phyloP scores from a whole-genome alignment of 2,329 filamentous ascomycete species.

The Fusarium zealandicum region DNA sequence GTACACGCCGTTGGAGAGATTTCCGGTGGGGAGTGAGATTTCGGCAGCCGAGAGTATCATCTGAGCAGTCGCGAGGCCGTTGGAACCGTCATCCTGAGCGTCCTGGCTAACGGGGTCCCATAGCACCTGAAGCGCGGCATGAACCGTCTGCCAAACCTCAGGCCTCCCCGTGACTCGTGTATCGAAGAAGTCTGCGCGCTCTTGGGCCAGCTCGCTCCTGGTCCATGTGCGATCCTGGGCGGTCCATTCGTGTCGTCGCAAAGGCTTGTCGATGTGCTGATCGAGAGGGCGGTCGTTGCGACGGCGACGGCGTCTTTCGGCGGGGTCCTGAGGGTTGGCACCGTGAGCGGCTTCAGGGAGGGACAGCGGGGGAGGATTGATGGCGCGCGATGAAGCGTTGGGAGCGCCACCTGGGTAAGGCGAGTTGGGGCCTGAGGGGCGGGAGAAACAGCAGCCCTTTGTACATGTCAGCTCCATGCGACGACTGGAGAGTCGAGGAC shows the following conservation, averaged over 20 bases:
- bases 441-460: conserved; percentile 66
- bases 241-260: conserved; percentile 71
- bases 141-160: conserved; percentile 83
- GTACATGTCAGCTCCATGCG: conserved; percentile 27
- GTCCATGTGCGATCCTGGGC: conserved; percentile 73
- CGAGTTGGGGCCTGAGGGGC: conserved; percentile 59
- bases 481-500: not conserved
- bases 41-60: conserved; percentile 80
- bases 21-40: conserved; percentile 75
- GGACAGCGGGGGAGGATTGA: conserved; percentile 54
- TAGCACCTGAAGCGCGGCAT: conserved; percentile 71
- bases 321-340: conserved; percentile 31
- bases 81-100: conserved; percentile 47
- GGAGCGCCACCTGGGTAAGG: conserved; percentile 59
- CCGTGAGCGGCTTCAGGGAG: conserved; percentile 41
- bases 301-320: conserved; percentile 45
- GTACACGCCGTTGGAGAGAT: conserved; percentile 75
- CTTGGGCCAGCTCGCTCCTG: conserved; percentile 68
- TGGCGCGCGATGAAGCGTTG: conserved; percentile 61
- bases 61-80: conserved; percentile 73
- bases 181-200: conserved; percentile 87
- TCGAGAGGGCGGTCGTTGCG: conserved; percentile 53
- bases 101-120: conserved; percentile 60
- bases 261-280: conserved; percentile 74
- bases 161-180: conserved; percentile 79